Base-by-base conservation (phyloP, 495 filamentous ascomycete genomes). In the Paragyromitra xinjiangensis region DNA sequence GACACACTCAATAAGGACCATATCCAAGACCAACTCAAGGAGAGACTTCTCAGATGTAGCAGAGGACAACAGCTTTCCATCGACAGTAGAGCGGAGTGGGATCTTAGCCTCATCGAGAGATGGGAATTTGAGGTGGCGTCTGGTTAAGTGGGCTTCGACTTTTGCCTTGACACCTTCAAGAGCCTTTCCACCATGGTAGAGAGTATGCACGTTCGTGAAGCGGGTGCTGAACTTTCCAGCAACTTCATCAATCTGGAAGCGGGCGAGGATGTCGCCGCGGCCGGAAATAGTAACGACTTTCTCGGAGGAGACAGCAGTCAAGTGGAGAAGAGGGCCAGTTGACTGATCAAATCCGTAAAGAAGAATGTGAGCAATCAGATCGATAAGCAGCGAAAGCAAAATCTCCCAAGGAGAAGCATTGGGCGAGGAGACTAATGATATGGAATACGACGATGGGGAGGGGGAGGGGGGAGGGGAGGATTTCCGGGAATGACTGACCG, bases 1-100 rank as follows among this genome's bases (percentile, higher is more conserved):
- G 59, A 92, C 83, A 26, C 86, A 86, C 65, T 88, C 85, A 5
- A 88, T 86, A 34, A 93, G 82, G 39, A 92, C 87, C 74, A 92
- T 89, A 64, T 86, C 82, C 5, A 91, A 85, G 7, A 90, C 85
- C 6, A 85, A 75, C 59, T 82, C 84, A 34, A 92, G 74, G 0
- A 92, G 82, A 16, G 66, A 55, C 3, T 84, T 79, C 42, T 86
- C 84, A 0, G 88, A 85, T 26, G 85, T 88, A 12, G 83, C 83
- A 29, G 84, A 85, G 2, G 81, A 61, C 44, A 90, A 81, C 40
- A 81, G 81, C 24, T 82, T 73, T 1, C 90, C 91, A 11, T 86
- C 87, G 3, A 85, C 83, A 75, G 86, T 89, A 3, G 89, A 91
- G 80, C 91, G 86, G 29, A 92, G 81, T 0, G 87, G 86, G 26